These are phyloP conservation scores for Botrytis elliptica DNA, from an alignment of 2,329 filamentous ascomycete genomes.

Conservation along the genomic window DNA sequence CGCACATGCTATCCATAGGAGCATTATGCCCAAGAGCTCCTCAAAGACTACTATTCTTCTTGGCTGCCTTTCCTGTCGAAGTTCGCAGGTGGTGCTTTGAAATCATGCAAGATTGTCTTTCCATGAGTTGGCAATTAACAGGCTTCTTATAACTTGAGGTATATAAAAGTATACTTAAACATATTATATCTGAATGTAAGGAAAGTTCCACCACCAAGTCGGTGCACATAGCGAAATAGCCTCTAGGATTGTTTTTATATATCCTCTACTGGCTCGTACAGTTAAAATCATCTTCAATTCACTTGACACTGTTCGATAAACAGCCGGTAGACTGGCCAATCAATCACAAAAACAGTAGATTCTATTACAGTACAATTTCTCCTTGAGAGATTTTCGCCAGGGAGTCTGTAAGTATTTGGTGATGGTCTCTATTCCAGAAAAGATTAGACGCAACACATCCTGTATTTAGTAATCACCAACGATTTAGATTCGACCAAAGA, in stretches of 20 bases:
- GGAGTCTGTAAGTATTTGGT: background rate
- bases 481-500: no score
- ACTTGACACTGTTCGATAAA: no score
- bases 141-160: background rate
- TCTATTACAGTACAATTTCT: background rate
- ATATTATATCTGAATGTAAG: background rate
- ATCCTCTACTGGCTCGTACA: background rate
- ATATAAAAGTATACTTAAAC: background rate
- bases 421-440: background rate
- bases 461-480: background rate
- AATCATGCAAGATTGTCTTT: background rate
- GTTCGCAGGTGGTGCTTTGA: background rate
- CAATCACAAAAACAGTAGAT: background rate
- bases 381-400: no score
- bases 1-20: background rate
- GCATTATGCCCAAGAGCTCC: background rate
- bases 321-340: background rate
- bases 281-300: background rate
- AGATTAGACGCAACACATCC: background rate
- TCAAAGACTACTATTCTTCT: background rate
- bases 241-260: no score
- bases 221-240: no score
- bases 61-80: background rate
- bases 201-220: no score
- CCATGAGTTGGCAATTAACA: background rate